Percentiles rank a stretch among this genome's conserved stretches.
These are phyloP conservation scores for Obba rivulosa DNA, from an alignment of 768 basidiomycete genomes.

Conservation along the genomic window DNA sequence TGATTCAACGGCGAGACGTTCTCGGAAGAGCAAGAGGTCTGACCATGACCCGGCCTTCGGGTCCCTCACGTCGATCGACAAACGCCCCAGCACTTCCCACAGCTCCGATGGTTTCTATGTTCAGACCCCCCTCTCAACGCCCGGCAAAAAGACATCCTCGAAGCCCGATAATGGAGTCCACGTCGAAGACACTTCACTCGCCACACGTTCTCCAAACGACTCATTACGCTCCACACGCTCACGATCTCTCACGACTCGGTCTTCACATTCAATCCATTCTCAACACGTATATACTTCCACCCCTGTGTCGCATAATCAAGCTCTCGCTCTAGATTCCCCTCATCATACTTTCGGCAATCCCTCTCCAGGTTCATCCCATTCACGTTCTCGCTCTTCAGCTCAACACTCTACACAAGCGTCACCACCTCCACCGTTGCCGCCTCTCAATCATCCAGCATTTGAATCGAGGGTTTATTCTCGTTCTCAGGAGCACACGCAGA, in stretches of 20 bases:
- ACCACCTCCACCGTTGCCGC: conserved; percentile 48
- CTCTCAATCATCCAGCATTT: conserved; percentile 39
- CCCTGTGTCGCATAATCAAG: conserved; percentile 6
- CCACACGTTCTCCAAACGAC: conserved; percentile 4
- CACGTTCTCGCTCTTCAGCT: conserved; percentile 4
- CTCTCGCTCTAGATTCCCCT: conserved; percentile 28
- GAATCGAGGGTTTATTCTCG: conserved; percentile 17
- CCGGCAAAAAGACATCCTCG: not conserved
- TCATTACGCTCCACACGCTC: conserved; percentile 12
- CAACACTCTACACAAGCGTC: conserved; percentile 25
- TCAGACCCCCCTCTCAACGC: conserved; percentile 1
- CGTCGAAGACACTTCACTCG: not conserved
- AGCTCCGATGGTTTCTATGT: conserved; percentile 1
- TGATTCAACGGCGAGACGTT: conserved; percentile 6
- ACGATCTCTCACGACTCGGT: conserved; percentile 8
- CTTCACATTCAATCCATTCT: conserved; percentile 10
- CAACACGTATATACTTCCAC: conserved; percentile 6
- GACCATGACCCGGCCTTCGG: not conserved
- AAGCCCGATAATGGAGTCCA: not conserved
- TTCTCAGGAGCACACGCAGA: conserved; percentile 9
- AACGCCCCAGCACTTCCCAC: not conserved
- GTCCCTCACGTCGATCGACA: not conserved
- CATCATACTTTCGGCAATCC: conserved; percentile 34
- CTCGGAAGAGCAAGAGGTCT: conserved; percentile 7
- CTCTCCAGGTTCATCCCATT: conserved; percentile 21